A percentile compares a stretch with the other conserved stretches of the same genome.
Conservation (phyloP, 768 basidiomycete species). For the Gelatoporia subvermispora region DNA sequence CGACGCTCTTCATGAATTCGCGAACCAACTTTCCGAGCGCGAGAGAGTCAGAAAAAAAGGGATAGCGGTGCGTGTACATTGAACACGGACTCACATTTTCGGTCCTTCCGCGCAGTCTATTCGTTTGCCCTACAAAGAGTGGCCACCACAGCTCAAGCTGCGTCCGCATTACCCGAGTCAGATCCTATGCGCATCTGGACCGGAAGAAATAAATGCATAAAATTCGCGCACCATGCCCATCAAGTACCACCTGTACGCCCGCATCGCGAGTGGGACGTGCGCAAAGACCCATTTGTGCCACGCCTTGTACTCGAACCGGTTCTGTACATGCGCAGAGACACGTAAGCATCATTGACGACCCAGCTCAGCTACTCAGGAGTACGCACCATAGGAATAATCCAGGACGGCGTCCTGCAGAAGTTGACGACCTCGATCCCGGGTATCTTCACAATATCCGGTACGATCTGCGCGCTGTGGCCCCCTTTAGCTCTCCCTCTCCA, state of each 20-base stretch:
- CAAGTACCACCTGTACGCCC: background rate
- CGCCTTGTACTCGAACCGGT: slow-evolving; percentile 5
- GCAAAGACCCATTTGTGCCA: slow-evolving; percentile 17
- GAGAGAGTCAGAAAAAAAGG: background rate
- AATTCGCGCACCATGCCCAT: background rate
- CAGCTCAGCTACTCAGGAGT: background rate
- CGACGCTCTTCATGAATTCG: slow-evolving; percentile 15
- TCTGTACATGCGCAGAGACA: background rate
- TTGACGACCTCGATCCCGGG: slow-evolving; percentile 21
- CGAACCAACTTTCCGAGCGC: slow-evolving; percentile 4
- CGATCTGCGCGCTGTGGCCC: slow-evolving; percentile 21
- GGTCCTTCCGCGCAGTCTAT: background rate
- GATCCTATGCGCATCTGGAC: background rate
- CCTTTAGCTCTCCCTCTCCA: too few species aligned
- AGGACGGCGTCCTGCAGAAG: slow-evolving; percentile 24
- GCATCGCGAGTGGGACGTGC: slow-evolving; percentile 6
- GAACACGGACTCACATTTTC: background rate
- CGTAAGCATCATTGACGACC: slow-evolving; percentile 20
- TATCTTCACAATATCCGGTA: slow-evolving; percentile 21
- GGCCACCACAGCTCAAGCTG: background rate
- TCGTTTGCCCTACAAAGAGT: background rate
- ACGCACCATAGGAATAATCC: slow-evolving; percentile 20
- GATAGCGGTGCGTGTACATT: background rate
- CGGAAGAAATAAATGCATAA: too few species aligned
- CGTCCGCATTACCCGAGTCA: too few species aligned